Conservation (phyloP, 345 rosid genomes). For the Hibiscus tridactylites region DNA sequence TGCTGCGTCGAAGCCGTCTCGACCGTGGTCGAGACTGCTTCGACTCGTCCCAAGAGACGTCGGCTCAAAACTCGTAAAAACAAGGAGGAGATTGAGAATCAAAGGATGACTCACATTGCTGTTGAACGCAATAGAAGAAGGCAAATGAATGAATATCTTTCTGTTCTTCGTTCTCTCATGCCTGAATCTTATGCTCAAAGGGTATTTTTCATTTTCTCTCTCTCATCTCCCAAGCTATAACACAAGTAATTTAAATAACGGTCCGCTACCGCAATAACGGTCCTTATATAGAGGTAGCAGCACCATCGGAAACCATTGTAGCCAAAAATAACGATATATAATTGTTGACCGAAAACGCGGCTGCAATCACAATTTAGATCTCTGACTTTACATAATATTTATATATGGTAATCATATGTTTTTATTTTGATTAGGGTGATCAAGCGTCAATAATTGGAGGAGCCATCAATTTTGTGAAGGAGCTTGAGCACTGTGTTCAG, state of each 20-base stretch:
- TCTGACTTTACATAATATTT: no score
- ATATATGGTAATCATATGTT: neutral
- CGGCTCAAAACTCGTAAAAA: conserved; percentile 58
- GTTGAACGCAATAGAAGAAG: conserved; percentile 89
- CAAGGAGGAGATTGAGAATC: conserved; percentile 73
- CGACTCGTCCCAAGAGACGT: conserved; percentile 46
- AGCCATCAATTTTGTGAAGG: conserved; percentile 44
- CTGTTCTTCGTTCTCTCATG: conserved; percentile 74
- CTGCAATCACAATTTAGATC: no score
- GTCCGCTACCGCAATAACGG: no score
- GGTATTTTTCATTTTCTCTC: conserved; percentile 27
- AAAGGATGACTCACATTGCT: conserved; percentile 97
- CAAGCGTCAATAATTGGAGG: conserved; percentile 58
- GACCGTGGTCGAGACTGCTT: neutral
- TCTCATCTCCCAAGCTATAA: neutral
- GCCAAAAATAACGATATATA: no score
- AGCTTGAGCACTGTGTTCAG: conserved; percentile 47
- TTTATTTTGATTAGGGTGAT: conserved; percentile 27
- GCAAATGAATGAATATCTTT: conserved; percentile 87
- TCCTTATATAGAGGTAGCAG: no score
- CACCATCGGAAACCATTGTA: no score
- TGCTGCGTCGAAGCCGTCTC: neutral
- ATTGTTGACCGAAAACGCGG: no score
- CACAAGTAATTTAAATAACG: no score
- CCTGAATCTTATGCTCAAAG: conserved; percentile 79